Conservation (phyloP, 2,329 filamentous ascomycete species). For the Penicillium sp. region DNA sequence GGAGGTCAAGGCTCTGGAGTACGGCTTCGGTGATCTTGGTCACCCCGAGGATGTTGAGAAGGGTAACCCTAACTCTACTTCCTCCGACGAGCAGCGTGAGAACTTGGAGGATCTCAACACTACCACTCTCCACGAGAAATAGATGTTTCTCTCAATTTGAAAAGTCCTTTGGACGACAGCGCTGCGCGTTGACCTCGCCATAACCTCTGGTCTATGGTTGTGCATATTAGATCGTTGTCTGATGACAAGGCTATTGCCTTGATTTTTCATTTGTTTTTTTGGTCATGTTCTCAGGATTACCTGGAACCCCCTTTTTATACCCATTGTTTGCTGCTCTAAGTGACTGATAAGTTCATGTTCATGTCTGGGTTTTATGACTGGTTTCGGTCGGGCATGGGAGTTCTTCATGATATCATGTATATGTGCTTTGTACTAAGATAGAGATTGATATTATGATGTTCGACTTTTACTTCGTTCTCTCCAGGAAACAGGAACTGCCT, state of each 20-base stretch:
- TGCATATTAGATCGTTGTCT: neutral
- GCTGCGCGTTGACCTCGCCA: conserved; percentile 15
- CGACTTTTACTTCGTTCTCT: neutral
- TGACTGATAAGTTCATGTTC: conserved; percentile 14
- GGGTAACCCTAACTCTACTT: conserved; percentile 11
- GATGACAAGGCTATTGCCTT: neutral
- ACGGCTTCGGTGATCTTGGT: conserved; percentile 27
- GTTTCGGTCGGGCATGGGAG: conserved; percentile 1
- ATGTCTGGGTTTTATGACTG: conserved; percentile 6
- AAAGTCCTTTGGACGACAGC: conserved; percentile 1
- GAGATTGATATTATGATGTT: neutral
- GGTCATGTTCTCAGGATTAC: neutral
- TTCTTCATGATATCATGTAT: neutral
- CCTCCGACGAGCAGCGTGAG: conserved; percentile 15
- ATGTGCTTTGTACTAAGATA: neutral
- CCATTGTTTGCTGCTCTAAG: conserved; percentile 13
- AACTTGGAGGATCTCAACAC: conserved; percentile 5
- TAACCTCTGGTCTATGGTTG: neutral
- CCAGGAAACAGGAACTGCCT: neutral
- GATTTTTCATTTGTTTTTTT: neutral
- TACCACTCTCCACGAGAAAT: neutral
- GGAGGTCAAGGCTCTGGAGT: conserved; percentile 34
- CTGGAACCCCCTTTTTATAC: conserved; percentile 13
- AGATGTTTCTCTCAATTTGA: neutral
- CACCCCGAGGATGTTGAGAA: conserved; percentile 25